These are phyloP conservation scores for Porphyrellus cyaneotinctus DNA, from an alignment of 768 basidiomycete genomes.

Conservation along the genomic window DNA sequence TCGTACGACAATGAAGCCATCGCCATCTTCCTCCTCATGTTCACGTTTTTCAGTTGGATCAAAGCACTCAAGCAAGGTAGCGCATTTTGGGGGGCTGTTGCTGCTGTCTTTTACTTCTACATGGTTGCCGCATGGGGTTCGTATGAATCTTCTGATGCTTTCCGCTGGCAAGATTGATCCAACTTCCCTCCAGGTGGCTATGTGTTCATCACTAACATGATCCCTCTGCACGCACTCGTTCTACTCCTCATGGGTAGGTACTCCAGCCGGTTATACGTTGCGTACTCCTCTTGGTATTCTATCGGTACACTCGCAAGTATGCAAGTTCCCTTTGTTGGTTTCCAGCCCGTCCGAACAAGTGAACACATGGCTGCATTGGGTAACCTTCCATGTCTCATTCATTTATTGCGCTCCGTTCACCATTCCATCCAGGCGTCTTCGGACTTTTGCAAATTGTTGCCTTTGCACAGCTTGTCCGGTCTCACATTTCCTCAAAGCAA, in stretches of 20 bases:
- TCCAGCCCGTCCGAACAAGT: conserved; percentile 95
- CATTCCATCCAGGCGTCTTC: conserved; percentile 68
- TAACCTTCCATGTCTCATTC: conserved; percentile 26
- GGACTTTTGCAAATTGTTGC: conserved; percentile 95
- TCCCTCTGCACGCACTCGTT: conserved; percentile 92
- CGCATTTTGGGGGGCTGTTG: conserved; percentile 82
- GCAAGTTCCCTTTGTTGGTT: conserved; percentile 99
- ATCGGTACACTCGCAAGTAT: conserved; percentile 96
- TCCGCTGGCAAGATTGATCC: conserved; percentile 6
- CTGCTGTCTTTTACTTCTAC: conserved; percentile 98
- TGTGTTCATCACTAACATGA: conserved; percentile 99
- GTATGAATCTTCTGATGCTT: conserved; percentile 16
- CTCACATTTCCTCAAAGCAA: conserved; percentile 87
- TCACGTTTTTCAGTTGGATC: conserved; percentile 97
- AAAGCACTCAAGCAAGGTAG: conserved; percentile 93
- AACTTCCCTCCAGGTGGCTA: conserved; percentile 66
- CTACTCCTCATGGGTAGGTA: conserved; percentile 96
- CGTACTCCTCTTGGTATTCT: conserved; percentile 96
- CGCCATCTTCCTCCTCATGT: conserved; percentile 99
- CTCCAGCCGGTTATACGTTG: conserved; percentile 87
- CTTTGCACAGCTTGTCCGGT: conserved; percentile 84
- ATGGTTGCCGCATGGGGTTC: conserved; percentile 99
- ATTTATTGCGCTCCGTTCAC: conserved; percentile 2
- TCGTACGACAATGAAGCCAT: conserved; percentile 99
- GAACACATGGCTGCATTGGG: conserved; percentile 99